Evolutionary conservation across 805 yeast species (phyloP).

Genomic region (Monosporozyma aquatica): DNA sequence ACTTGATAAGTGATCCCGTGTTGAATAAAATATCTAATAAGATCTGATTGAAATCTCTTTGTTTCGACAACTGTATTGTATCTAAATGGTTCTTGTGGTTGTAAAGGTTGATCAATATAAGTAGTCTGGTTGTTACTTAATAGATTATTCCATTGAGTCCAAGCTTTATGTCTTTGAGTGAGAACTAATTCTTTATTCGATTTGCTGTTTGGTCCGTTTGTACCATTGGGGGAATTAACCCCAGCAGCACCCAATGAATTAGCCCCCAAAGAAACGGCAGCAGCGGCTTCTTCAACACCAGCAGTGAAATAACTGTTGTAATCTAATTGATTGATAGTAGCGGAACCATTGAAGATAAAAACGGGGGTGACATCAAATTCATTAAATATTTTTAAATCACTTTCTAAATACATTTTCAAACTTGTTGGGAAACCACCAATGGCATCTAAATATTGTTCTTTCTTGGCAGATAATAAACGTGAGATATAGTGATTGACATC

Average conservation of each 20-base stretch:
- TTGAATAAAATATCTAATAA: conserved; percentile 48
- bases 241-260: neutral
- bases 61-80: conserved; percentile 40
- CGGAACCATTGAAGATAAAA: conserved; percentile 67
- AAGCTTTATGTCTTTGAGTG: conserved; percentile 38
- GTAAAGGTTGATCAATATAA: conserved; percentile 30
- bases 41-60: conserved; percentile 42
- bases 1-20: conserved; percentile 56
- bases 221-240: neutral
- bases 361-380: conserved; percentile 64
- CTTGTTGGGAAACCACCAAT: conserved; percentile 74
- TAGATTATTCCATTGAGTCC: conserved; percentile 36
- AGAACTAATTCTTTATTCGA: conserved; percentile 28
- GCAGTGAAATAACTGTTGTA: conserved; percentile 20
- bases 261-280: conserved; percentile 3
- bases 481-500: conserved; percentile 75
- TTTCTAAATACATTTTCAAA: conserved; percentile 44
- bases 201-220: conserved; percentile 8
- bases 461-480: conserved; percentile 48
- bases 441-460: conserved; percentile 64
- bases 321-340: conserved; percentile 31
- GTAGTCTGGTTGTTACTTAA: conserved; percentile 27
- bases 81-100: conserved; percentile 42
- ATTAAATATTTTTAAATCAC: conserved; percentile 53
- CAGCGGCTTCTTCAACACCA: conserved; percentile 18